Conservation (phyloP, 225 moss, liverwort and hornwort genomes). For the Bryum argenteum region DNA sequence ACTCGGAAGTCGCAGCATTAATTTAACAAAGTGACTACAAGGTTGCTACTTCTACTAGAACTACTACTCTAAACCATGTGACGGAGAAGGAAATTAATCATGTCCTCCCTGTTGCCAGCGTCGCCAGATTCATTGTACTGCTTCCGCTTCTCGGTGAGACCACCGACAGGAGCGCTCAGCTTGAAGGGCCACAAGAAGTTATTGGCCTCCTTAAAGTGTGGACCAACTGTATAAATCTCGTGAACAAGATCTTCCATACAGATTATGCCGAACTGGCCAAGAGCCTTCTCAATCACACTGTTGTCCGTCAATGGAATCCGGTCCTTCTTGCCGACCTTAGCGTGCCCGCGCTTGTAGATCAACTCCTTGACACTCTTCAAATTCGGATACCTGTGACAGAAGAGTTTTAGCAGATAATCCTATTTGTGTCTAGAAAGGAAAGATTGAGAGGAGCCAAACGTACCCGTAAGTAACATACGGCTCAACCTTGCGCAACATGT, state of each 20-base stretch:
- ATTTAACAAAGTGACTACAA: not conserved
- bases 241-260: slow-evolving; percentile 28
- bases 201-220: slow-evolving; percentile 17
- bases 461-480: slow-evolving; percentile 70
- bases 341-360: slow-evolving; percentile 63
- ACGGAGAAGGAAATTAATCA: slow-evolving; percentile 25
- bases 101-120: slow-evolving; percentile 39
- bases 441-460: not conserved
- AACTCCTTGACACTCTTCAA: slow-evolving; percentile 68
- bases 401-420: not conserved
- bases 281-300: slow-evolving; percentile 34
- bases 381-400: slow-evolving; percentile 50
- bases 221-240: slow-evolving; percentile 17
- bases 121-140: slow-evolving; percentile 37
- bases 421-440: not conserved
- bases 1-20: not conserved
- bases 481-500: slow-evolving; percentile 69
- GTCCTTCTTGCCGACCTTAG: slow-evolving; percentile 48
- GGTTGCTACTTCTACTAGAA: not conserved
- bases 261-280: slow-evolving; percentile 33
- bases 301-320: slow-evolving; percentile 41
- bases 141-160: slow-evolving; percentile 35
- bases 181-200: slow-evolving; percentile 41
- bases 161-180: slow-evolving; percentile 40
- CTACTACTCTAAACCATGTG: slow-evolving; percentile 33